Evolutionary conservation across 257 asterid species (phyloP), one percentile per base, ranked within the genome.

Genomic region (Nicotiana tabacum): DNA sequence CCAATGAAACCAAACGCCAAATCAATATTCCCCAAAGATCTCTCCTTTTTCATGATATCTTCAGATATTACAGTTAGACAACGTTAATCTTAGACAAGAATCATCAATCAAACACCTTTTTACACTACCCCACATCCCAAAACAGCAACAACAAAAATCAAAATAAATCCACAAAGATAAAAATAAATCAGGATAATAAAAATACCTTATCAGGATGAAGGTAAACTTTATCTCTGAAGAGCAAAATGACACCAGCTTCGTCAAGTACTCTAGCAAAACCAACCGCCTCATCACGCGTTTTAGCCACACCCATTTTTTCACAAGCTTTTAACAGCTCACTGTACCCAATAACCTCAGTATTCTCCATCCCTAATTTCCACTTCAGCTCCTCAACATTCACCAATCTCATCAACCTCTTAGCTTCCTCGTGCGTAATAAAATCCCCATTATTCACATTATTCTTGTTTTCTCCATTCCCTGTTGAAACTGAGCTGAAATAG

Each of bases 141-240:
- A 72, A 74, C 62, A 74, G 24, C 57, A 35, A 3, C 3, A 4
- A 35, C 4, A 4, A 4, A 35, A 35, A 35, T 3, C 70, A 3
- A 68, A 39, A 16, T 4, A 68, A 2, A 35, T 37, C 57, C 57
- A 69, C 0, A 24, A 24, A 29, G 17, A 1, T 2, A 69, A 48
- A 77, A 81, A 66, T 7, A 57, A 5, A 24, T 17, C 27, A 29
- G 9, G 4, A 39, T 10, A 46, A 21, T 21, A 81, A 69, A 3
- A 46, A 1, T n/a, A 92, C 99, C 98, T 91, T 95, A 55, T 95
- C 94, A 11, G 98, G 99, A 51, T 93, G 97, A 66, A 95, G 98
- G 60, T 92, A 93, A 29, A 92, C 99, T 88, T 91, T 93, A 77
- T 95, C 95, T 17, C 98, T 91, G 86, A 95, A 95, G 9, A 93